Base-by-base conservation (phyloP, 768 basidiomycete species). In the Xerocomellus chrysenteron region DNA sequence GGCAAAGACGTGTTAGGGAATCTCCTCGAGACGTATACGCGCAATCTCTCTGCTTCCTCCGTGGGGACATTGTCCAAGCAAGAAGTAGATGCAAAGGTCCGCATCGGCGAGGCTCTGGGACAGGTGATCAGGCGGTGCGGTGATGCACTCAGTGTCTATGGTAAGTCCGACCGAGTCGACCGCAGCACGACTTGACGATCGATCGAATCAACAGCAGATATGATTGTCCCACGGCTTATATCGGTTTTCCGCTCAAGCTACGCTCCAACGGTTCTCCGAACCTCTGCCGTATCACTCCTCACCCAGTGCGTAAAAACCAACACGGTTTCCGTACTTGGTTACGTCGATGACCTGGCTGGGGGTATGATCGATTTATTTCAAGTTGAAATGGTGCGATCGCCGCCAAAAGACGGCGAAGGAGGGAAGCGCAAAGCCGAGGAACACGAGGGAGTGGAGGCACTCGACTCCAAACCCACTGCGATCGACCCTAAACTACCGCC, bases 51-150 rank as follows among this genome's bases (percentile, higher is more conserved):
- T n/a, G 73, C 74, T 9, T 73, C 69, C 2, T 59, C 60, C 7
- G 63, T 57, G 21, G 63, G 61, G 11, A 75, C 70, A 39, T 66
- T 81, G 59, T 82, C 75, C 42, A 81, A 74, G 65, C 78, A 82
- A 37, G 90, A 93, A 56, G 73, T 97, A 37, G 92, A 97, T 65
- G 75, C 79, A 42, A 78, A 87, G 35, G 78, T 89, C 11, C 78
- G 94, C 26, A 75, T 96, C 10, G 96, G 93, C 2, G 96, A 98
- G 71, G 93, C 93, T 1, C 72, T 98, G 16, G 84, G 82, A 13
- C 82, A 86, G 57, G 85, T 94, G 4, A 85, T 97, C 39, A 79
- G 84, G 58, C 76, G 86, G 45, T 85, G 85, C 48, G 94, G 90
- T 16, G 81, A 82, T 19, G 78, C 87, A 0, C 74, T 97, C 39